Base-by-base conservation (phyloP, 2,329 filamentous ascomycete genomes). In the Grosmannia clavigera region DNA sequence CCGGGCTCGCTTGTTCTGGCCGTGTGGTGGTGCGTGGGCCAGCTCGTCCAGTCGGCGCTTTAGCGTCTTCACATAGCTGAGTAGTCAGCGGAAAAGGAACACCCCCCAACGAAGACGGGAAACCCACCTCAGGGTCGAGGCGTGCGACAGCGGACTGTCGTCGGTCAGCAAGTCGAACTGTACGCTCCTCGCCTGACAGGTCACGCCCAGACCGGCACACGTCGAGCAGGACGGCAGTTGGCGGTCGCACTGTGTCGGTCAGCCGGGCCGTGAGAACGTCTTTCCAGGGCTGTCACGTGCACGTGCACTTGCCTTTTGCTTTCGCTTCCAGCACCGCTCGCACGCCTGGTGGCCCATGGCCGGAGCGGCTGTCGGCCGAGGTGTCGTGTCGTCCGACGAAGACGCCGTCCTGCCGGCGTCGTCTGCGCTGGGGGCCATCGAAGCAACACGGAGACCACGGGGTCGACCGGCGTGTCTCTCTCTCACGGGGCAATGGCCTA, bases 291-390 rank as follows among this genome's bases (percentile, higher is more conserved):
- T 3, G 22, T 22, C 6, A 10, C 12, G 25, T 31, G 22, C 35
- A 56, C 22, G 54, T 56, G 27, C 31, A 46, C 51, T n/a, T 12
- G 40, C 68, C 66, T 70, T 70, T 56, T 70, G 67, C 58, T 70
- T 70, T 31, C 68, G 67, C 55, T 67, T 68, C 66, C 68, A 70
- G 58, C 69, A 70, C 52, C 68, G 64, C 55, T 70, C 68, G 56
- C 68, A 70, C 9, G 69, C 69, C 57, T 70, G 68, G 52, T 59
- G 51, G 19, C 58, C 58, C 38, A 55, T 55, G n/a, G 55, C 40
- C 27, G 55, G 40, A 19, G 14, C 29, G 11, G 53, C 9, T 7
- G 40, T 27, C 40, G 55, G 4, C 27, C 40, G 25, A 6, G 27
- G 27, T 10, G 19, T 29, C 10, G 9, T 43, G 55, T 2, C 40